Conservation (phyloP, 495 filamentous ascomycete genomes). For the Lasiosphaeria hispida region DNA sequence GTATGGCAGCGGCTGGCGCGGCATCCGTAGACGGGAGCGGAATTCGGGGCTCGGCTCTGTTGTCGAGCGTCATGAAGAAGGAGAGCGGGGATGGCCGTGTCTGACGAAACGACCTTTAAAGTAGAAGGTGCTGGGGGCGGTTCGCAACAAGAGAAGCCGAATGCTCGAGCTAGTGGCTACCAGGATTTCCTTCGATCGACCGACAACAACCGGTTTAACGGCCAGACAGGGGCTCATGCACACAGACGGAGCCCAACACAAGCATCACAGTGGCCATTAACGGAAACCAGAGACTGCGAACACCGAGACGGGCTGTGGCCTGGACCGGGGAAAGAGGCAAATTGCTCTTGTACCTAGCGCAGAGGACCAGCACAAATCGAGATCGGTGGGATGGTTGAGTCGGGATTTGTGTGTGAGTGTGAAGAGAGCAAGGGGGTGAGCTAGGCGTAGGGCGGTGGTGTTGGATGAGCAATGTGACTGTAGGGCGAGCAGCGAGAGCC, state of each 20-base stretch:
- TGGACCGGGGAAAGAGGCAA: not conserved
- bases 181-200: not conserved
- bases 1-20: slow-evolving; percentile 10
- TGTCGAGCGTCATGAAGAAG: slow-evolving; percentile 25
- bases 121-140: not conserved
- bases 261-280: slow-evolving; percentile 6
- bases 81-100: not conserved
- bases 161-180: not conserved
- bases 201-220: slow-evolving; percentile 1
- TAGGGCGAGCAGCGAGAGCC: too few relatives aligned
- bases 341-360: too few relatives aligned
- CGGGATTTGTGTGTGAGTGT: too few relatives aligned
- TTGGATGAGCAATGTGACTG: too few relatives aligned
- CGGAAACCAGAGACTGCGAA: slow-evolving; percentile 2
- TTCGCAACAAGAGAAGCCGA: too few relatives aligned
- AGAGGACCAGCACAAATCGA: too few relatives aligned
- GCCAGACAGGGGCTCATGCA: slow-evolving; percentile 7
- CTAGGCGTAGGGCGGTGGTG: too few relatives aligned
- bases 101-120: slow-evolving; percentile 5
- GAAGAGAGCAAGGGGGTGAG: too few relatives aligned
- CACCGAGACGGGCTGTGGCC: not conserved
- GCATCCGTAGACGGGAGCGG: slow-evolving; percentile 13
- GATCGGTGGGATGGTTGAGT: too few relatives aligned
- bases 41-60: slow-evolving; percentile 4
- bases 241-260: not conserved